These are phyloP conservation scores for Hanseniaspora meyeri DNA, from an alignment of 805 yeast genomes.

Conservation along the genomic window DNA sequence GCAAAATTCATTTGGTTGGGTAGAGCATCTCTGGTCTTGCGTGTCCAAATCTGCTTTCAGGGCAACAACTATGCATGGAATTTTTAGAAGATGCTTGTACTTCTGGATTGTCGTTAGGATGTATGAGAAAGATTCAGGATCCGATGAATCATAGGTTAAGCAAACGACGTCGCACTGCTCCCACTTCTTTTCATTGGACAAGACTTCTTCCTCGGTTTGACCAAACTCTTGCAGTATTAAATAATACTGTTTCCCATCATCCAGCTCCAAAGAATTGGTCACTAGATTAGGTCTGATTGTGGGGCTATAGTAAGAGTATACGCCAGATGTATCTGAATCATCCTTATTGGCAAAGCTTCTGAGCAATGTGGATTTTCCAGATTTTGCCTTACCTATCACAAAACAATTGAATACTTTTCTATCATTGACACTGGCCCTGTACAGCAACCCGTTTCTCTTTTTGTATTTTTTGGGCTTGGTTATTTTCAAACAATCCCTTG, in stretches of 20 bases:
- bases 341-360: slow-evolving; percentile 66
- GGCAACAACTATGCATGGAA: slow-evolving; percentile 84
- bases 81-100: slow-evolving; percentile 44
- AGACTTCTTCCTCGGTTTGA: slow-evolving; percentile 67
- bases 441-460: slow-evolving; percentile 50
- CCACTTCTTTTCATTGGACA: slow-evolving; percentile 55
- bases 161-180: slow-evolving; percentile 88
- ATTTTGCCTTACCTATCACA: slow-evolving; percentile 68
- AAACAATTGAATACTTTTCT: slow-evolving; percentile 87
- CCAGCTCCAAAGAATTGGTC: slow-evolving; percentile 83
- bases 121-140: slow-evolving; percentile 86
- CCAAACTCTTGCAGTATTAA: slow-evolving; percentile 83
- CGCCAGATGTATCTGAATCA: slow-evolving; percentile 27
- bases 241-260: slow-evolving; percentile 93
- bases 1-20: slow-evolving; percentile 81
- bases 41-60: slow-evolving; percentile 90
- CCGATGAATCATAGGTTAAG: slow-evolving; percentile 83
- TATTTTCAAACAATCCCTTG: slow-evolving; percentile 50
- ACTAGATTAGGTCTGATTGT: slow-evolving; percentile 70
- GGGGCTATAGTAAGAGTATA: slow-evolving; percentile 43
- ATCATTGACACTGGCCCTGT: slow-evolving; percentile 59
- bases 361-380: slow-evolving; percentile 78
- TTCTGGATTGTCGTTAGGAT: slow-evolving; percentile 54
- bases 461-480: slow-evolving; percentile 71
- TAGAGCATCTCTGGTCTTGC: slow-evolving; percentile 78